Conservation (phyloP, 2,329 filamentous ascomycete genomes). For the Colletotrichum camelliae region DNA sequence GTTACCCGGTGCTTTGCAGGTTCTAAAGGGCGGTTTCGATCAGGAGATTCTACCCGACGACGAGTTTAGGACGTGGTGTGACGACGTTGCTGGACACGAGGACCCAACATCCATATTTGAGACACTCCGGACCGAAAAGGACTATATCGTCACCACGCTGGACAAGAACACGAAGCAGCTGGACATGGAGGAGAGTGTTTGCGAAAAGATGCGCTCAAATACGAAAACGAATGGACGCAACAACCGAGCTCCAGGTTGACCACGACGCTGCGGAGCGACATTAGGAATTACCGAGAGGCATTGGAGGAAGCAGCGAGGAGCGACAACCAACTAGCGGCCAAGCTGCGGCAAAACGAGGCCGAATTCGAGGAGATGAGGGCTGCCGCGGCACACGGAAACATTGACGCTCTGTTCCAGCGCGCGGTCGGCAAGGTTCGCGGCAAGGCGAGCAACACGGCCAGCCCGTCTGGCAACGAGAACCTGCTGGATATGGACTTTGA, state of each 20-base stretch:
- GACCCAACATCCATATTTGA: constrained; percentile 82
- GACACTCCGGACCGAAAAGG: constrained; percentile 77
- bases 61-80: constrained; percentile 93
- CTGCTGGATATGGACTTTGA: constrained; percentile 92
- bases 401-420: constrained; percentile 86
- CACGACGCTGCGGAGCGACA: constrained; percentile 83
- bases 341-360: constrained; percentile 82
- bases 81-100: constrained; percentile 87
- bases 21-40: constrained; percentile 91
- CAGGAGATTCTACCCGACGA: constrained; percentile 88
- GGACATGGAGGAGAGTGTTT: constrained; percentile 97
- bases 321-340: constrained; percentile 82
- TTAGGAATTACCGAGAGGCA: constrained; percentile 86
- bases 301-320: constrained; percentile 88
- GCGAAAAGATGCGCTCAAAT: constrained; percentile 98
- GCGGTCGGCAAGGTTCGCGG: constrained; percentile 81
- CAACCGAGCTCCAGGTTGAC: constrained; percentile 93
- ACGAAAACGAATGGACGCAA: constrained; percentile 94
- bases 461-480: constrained; percentile 70
- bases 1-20: constrained; percentile 85
- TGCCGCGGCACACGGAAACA: constrained; percentile 84
- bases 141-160: constrained; percentile 72
- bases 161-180: constrained; percentile 86
- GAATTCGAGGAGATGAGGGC: constrained; percentile 96
- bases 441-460: constrained; percentile 65